These are phyloP conservation scores for Leucosporidium creatinivorum DNA, from an alignment of 768 basidiomycete genomes.

Conservation along the genomic window DNA sequence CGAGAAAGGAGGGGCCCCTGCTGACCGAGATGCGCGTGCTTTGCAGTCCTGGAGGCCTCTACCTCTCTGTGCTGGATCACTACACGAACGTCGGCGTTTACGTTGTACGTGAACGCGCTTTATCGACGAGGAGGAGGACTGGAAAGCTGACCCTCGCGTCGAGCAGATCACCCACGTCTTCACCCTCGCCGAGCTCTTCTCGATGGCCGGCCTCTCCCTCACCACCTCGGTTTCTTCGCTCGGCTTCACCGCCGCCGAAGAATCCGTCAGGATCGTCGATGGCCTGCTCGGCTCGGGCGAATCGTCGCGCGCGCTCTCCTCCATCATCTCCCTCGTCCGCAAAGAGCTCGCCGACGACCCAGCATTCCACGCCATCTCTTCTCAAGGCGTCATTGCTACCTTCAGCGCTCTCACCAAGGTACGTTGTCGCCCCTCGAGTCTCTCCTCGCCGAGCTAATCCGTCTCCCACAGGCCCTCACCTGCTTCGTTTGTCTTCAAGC, in stretches of 20 bases:
- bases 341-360: conserved; percentile 40
- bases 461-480: conserved; percentile 43
- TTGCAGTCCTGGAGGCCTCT: neutral
- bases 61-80: conserved; percentile 42
- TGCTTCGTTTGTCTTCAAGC: conserved; percentile 44
- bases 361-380: conserved; percentile 23
- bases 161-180: conserved; percentile 40
- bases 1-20: neutral
- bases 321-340: conserved; percentile 43
- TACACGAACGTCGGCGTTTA: conserved; percentile 45
- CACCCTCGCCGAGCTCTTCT: conserved; percentile 44
- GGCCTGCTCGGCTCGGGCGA: conserved; percentile 44
- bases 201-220: conserved; percentile 45
- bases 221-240: conserved; percentile 38
- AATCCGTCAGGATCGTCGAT: conserved; percentile 37
- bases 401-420: conserved; percentile 42
- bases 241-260: conserved; percentile 38
- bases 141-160: neutral
- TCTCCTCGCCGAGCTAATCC: conserved; percentile 36
- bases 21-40: neutral
- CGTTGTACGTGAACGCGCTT: conserved; percentile 29
- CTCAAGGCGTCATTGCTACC: conserved; percentile 30
- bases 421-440: conserved; percentile 11
- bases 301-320: conserved; percentile 41
- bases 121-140: too few species aligned